phyloP scores from a whole-genome alignment of 257 asterid species.

The Thymus mandschuricus region DNA sequence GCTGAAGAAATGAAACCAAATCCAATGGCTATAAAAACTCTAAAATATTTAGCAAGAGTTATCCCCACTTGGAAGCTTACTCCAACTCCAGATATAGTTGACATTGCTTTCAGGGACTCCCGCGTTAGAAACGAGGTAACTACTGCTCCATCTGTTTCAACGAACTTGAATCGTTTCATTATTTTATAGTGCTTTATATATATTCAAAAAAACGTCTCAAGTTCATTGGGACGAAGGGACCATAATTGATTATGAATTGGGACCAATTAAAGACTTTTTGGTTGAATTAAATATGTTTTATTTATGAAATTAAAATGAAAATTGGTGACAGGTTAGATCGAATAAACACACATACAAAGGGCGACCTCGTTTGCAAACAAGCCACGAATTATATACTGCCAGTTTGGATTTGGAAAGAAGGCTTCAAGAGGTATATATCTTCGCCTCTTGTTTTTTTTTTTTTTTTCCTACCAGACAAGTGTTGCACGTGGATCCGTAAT shows the following conservation, averaged over 20 bases:
- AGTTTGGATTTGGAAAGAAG: constrained; percentile 75
- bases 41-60: constrained; percentile 47
- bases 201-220: no score
- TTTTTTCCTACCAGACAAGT: no score
- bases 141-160: neutral
- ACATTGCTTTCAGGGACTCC: constrained; percentile 73
- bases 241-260: no score
- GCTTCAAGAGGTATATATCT: constrained; percentile 56
- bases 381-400: constrained; percentile 52
- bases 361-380: constrained; percentile 83
- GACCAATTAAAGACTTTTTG: no score
- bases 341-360: constrained; percentile 88
- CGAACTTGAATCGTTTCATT: no score
- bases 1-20: constrained; percentile 74
- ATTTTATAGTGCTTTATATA: no score
- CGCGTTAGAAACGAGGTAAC: constrained; percentile 68
- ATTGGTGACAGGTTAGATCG: constrained; percentile 51
- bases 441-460: no score
- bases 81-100: constrained; percentile 85
- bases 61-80: constrained; percentile 84
- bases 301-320: neutral
- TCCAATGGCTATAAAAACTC: constrained; percentile 49
- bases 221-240: no score
- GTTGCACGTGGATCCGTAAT: neutral
- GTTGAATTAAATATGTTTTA: neutral